Evolutionary conservation across 2,329 filamentous ascomycete genomes (phyloP).

Genomic region (Calonectria naviculata): DNA sequence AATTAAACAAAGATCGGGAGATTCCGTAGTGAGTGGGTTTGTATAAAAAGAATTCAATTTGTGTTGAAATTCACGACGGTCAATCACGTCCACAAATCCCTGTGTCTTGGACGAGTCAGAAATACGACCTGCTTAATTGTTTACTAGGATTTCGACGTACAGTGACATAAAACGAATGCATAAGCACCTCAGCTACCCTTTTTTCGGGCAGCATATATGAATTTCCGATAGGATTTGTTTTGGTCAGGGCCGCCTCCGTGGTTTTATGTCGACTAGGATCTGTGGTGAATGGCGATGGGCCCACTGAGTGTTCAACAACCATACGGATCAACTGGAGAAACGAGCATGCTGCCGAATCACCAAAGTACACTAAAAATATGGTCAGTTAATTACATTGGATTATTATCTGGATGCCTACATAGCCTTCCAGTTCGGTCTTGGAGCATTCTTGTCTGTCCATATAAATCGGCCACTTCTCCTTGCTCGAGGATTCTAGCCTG

Average conservation of each 20-base stretch:
- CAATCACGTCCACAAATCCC: slow-evolving; percentile 70
- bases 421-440: slow-evolving; percentile 68
- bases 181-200: slow-evolving; percentile 59
- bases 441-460: slow-evolving; percentile 67
- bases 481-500: slow-evolving; percentile 47
- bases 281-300: slow-evolving; percentile 66
- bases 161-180: slow-evolving; percentile 68
- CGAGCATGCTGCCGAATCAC: slow-evolving; percentile 71
- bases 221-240: neutral
- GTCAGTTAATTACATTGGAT: slow-evolving; percentile 22
- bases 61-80: slow-evolving; percentile 60
- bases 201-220: slow-evolving; percentile 60
- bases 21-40: slow-evolving; percentile 61
- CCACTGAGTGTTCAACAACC: slow-evolving; percentile 66
- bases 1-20: slow-evolving; percentile 67
- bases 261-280: slow-evolving; percentile 68
- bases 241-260: slow-evolving; percentile 17
- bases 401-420: slow-evolving; percentile 52
- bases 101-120: slow-evolving; percentile 57
- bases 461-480: slow-evolving; percentile 67
- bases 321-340: slow-evolving; percentile 70
- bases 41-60: slow-evolving; percentile 64
- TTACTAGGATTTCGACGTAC: slow-evolving; percentile 48
- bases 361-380: slow-evolving; percentile 63
- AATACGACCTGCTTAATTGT: neutral